phyloP scores from a whole-genome alignment of 352 stramenopile genomes.

The Pythium guiyangense region DNA sequence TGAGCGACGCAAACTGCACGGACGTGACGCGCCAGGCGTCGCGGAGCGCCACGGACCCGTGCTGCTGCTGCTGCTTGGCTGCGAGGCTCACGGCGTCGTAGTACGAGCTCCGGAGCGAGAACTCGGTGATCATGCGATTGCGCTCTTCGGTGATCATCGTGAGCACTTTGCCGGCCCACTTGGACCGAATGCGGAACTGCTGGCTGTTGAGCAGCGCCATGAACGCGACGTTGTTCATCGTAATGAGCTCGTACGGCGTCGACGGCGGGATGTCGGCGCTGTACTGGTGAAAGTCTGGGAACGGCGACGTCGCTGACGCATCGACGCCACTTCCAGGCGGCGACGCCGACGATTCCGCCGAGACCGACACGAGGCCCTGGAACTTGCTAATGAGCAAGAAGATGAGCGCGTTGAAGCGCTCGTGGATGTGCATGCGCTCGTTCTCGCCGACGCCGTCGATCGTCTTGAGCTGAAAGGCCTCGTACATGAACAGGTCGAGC shows the following conservation, averaged over 20 bases:
- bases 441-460: conserved; percentile 34
- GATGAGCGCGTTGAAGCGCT: conserved; percentile 33
- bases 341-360: conserved; percentile 26
- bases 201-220: conserved; percentile 52
- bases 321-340: conserved; percentile 1
- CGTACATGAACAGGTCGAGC: conserved; percentile 54
- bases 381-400: conserved; percentile 39
- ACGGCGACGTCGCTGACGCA: not conserved
- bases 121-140: conserved; percentile 46
- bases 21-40: conserved; percentile 33
- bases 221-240: conserved; percentile 39
- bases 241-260: conserved; percentile 49
- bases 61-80: conserved; percentile 33
- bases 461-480: conserved; percentile 47
- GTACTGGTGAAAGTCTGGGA: conserved; percentile 38
- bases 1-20: conserved; percentile 34
- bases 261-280: conserved; percentile 36
- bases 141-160: conserved; percentile 52
- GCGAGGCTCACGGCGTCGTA: conserved; percentile 32
- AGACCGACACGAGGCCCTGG: conserved; percentile 26
- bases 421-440: conserved; percentile 31
- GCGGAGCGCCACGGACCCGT: conserved; percentile 18
- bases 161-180: conserved; percentile 43
- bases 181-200: conserved; percentile 32
- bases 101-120: conserved; percentile 28